Evolutionary conservation across 1,284 basidiomycete species (phyloP), one percentile per base, ranked within the genome.

Genomic region (Erythrobasidium hasegawianum): DNA sequence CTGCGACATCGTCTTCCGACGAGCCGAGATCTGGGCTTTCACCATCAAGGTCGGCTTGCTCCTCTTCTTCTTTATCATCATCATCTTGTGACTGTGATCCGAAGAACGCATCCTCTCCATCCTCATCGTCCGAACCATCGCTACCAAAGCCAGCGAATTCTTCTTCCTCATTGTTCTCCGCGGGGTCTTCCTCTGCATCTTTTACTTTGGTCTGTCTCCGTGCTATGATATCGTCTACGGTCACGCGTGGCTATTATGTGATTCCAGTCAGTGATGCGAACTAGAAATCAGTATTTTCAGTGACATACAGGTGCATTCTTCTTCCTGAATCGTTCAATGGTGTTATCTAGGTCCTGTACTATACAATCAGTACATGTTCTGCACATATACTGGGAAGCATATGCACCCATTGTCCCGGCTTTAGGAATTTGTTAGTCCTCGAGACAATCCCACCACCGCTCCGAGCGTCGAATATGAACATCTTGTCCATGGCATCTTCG

Each of bases 161-260:
- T 27, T 57, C 29, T 16, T 64, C 54, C 2, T 70, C 71, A 18
- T 72, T 71, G 13, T 74, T 74, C 9, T 71, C 72, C 13, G 71
- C 72, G 2, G 69, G 71, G 22, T 56, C 58, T 22, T 72, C 71
- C 10, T 75, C 76, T 10, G 76, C 75, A 2, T 72, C 76, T 18
- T 75, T 74, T 40, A 75, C 74, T 33, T 74, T 73, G 26, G 75
- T 70, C 59, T 75, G 80, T 66, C 85, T 76, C 79, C 88, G 88
- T 53, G 85, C 86, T 73, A 94, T 92, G 71, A 95, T 96, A 75
- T 96, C 90, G 78, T 96, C 90, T 10, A 97, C 87, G 50, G 88
- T 90, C 55, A 96, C 84, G 14, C 87, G 86, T 74, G 84, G 81
- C 87, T 90, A 69, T n/a, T n/a, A n/a, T n/a, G 60, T 39, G 26